These are phyloP conservation scores for Umbelopsis ramanniana DNA, from an alignment of 192 early-diverging fungal species.

Conservation along the genomic window DNA sequence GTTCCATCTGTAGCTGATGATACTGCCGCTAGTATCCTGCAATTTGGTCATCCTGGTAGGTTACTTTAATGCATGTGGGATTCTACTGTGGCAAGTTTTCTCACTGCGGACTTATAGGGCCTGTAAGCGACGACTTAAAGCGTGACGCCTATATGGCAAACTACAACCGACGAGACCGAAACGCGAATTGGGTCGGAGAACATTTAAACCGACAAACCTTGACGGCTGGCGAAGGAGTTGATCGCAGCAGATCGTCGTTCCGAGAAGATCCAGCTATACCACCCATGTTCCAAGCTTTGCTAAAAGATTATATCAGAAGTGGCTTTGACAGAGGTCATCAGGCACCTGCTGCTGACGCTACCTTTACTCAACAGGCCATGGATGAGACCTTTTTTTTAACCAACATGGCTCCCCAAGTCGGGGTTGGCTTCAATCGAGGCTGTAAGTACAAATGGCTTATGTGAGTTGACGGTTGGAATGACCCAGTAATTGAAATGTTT, in stretches of 20 bases:
- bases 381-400: slow-evolving; percentile 56
- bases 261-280: slow-evolving; percentile 53
- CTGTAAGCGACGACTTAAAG: slow-evolving; percentile 68
- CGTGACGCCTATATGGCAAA: slow-evolving; percentile 69
- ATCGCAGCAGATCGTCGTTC: slow-evolving; percentile 52
- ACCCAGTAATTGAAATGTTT: neutral
- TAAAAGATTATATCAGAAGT: slow-evolving; percentile 54
- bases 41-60: slow-evolving; percentile 41
- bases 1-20: neutral
- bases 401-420: slow-evolving; percentile 40
- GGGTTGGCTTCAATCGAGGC: slow-evolving; percentile 61
- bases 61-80: neutral
- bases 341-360: slow-evolving; percentile 62
- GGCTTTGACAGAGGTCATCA: slow-evolving; percentile 68
- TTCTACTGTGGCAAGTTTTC: neutral
- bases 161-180: slow-evolving; percentile 63
- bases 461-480: neutral
- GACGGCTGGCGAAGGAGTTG: slow-evolving; percentile 25
- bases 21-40: slow-evolving; percentile 25
- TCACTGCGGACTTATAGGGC: slow-evolving; percentile 49
- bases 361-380: slow-evolving; percentile 51
- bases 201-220: slow-evolving; percentile 27
- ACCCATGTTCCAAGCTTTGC: slow-evolving; percentile 43
- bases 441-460: slow-evolving; percentile 24
- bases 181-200: slow-evolving; percentile 41